Evolutionary conservation across 2,329 filamentous ascomycete genomes (phyloP).

Genomic region (Pseudomassariella vexata): DNA sequence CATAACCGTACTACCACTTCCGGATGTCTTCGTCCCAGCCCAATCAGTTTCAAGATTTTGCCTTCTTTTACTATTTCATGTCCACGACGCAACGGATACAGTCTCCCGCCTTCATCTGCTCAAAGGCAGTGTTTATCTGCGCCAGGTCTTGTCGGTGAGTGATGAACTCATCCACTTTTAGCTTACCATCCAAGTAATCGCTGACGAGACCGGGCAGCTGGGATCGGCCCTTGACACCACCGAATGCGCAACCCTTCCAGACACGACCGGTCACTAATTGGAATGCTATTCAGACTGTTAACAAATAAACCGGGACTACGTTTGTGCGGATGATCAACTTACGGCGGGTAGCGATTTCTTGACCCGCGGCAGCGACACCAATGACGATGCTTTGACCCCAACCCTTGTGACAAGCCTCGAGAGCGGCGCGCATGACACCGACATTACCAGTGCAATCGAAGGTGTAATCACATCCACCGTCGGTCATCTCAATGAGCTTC

Average conservation of each 20-base stretch:
- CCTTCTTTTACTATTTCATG: conserved; percentile 31
- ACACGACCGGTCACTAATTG: conserved; percentile 96
- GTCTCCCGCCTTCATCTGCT: conserved; percentile 92
- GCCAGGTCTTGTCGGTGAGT: conserved; percentile 82
- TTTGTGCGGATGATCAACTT: conserved; percentile 36
- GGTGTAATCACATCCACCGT: conserved; percentile 96
- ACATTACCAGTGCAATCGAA: conserved; percentile 99
- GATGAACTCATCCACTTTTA: conserved; percentile 99
- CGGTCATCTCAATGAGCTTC: conserved; percentile 93
- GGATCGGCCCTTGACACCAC: conserved; percentile 93
- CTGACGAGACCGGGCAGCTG: conserved; percentile 82
- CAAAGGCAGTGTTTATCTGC: conserved; percentile 85
- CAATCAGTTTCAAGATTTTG: no score
- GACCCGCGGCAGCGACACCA: conserved; percentile 90
- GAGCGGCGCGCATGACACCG: conserved; percentile 81
- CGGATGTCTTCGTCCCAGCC: not conserved
- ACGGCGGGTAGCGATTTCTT: conserved; percentile 93
- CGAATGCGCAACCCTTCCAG: conserved; percentile 97
- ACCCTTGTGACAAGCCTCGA: conserved; percentile 98
- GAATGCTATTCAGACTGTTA: conserved; percentile 61
- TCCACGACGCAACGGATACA: conserved; percentile 93
- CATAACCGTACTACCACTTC: no score
- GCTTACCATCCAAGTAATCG: conserved; percentile 81
- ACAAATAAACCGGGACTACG: no score
- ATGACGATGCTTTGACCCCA: conserved; percentile 99